A percentile compares a stretch with the other conserved stretches of the same genome.
phyloP scores from a whole-genome alignment of 345 rosid species.

The Diplotaxis tenuifolia region DNA sequence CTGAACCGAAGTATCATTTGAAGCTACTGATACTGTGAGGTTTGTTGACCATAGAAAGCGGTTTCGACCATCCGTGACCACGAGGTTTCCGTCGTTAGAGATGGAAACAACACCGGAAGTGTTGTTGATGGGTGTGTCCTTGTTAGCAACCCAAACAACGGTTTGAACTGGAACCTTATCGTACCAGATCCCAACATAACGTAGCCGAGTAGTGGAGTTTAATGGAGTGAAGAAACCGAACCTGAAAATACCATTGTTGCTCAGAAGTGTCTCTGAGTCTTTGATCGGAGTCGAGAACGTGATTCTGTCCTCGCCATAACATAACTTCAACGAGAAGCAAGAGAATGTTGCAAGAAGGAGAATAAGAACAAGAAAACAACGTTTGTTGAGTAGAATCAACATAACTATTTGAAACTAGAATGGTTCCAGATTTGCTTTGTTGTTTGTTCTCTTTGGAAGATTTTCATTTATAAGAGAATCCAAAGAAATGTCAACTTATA shows the following conservation, averaged over 20 bases:
- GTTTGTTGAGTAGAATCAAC: neutral
- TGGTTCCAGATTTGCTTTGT: neutral
- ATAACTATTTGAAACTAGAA: neutral
- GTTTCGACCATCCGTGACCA: neutral
- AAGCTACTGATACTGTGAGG: neutral
- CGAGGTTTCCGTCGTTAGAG: neutral
- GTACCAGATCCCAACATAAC: neutral
- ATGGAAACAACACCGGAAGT: neutral
- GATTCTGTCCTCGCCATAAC: neutral
- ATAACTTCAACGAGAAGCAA: neutral
- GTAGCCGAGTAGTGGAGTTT: neutral
- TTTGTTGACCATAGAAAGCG: neutral
- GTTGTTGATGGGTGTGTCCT: neutral
- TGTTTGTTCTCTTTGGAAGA: neutral
- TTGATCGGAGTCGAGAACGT: neutral
- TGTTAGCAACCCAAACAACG: neutral
- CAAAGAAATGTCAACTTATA: neutral
- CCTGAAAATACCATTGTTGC: neutral
- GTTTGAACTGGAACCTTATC: neutral
- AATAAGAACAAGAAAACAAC: conserved; percentile 2
- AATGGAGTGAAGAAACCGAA: neutral
- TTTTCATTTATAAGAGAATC: neutral
- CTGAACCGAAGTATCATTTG: neutral
- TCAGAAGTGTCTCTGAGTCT: neutral
- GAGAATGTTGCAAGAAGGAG: neutral